These are phyloP conservation scores for Pseudogymnoascus destructans DNA, from an alignment of 2,329 filamentous ascomycete species.

Conservation along the genomic window DNA sequence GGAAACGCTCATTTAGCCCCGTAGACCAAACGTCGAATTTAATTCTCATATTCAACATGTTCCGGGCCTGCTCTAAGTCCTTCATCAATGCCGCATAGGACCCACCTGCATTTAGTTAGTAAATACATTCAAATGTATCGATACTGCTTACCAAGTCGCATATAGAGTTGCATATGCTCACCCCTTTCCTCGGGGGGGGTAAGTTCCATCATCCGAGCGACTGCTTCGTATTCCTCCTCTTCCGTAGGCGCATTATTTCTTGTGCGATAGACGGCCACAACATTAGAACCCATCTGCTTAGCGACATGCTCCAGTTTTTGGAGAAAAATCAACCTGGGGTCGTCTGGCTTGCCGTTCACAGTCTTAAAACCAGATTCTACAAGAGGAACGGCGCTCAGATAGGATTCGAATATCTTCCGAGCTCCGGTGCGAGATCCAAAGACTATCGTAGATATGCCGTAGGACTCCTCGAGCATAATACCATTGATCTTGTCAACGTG, in stretches of 20 bases:
- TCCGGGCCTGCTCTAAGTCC: constrained; percentile 20
- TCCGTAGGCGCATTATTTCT: not conserved
- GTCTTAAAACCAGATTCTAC: not conserved
- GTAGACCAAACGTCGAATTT: constrained; percentile 25
- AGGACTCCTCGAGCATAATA: constrained; percentile 23
- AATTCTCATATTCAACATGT: constrained; percentile 24
- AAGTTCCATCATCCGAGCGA: not conserved
- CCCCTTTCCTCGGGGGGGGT: not conserved
- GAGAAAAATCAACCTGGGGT: not conserved
- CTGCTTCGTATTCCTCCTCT: not conserved
- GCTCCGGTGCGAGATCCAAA: constrained; percentile 16
- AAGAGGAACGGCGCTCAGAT: not conserved
- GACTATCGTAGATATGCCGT: constrained; percentile 20
- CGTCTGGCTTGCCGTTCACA: not conserved
- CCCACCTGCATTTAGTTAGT: constrained; percentile 17
- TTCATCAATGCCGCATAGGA: constrained; percentile 15
- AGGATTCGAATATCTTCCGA: not conserved
- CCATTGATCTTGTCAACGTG: constrained; percentile 26
- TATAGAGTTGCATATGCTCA: not conserved
- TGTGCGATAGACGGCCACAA: not conserved
- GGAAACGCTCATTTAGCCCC: constrained; percentile 23
- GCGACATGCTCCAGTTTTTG: not conserved
- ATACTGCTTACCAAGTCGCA: not conserved
- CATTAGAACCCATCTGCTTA: not conserved
- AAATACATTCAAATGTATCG: not conserved